Percentiles rank a stretch among this genome's conserved stretches.
These are phyloP conservation scores for Medicago arabica DNA, from an alignment of 306 rosid species.

Conservation along the genomic window DNA sequence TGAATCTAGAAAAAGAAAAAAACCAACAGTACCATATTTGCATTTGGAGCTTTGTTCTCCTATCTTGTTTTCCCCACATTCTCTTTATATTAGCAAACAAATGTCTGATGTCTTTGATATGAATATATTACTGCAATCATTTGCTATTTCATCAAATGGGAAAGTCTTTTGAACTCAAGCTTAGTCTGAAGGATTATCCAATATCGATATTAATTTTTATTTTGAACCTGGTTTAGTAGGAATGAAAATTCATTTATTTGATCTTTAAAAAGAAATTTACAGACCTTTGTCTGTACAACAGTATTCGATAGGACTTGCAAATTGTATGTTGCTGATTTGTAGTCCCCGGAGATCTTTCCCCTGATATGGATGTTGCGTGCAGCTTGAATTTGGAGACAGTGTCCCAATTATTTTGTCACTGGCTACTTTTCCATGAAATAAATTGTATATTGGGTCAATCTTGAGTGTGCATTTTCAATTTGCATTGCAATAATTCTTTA, in stretches of 20 bases:
- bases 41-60: background rate
- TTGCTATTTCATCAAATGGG: constrained; percentile 3
- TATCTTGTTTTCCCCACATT: background rate
- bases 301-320: constrained; percentile 1
- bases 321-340: background rate
- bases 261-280: constrained; percentile 3
- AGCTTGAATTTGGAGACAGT: background rate
- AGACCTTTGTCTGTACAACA: constrained; percentile 13
- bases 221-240: constrained; percentile 22
- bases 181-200: constrained; percentile 25
- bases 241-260: constrained; percentile 8
- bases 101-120: constrained; percentile 11
- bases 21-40: background rate
- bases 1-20: background rate
- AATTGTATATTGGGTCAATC: constrained; percentile 27
- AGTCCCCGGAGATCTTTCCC: background rate
- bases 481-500: background rate
- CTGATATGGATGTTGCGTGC: background rate
- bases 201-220: constrained; percentile 33
- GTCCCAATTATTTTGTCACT: constrained; percentile 9
- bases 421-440: constrained; percentile 9
- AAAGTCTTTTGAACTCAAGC: constrained; percentile 5
- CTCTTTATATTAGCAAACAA: background rate
- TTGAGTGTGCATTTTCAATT: constrained; percentile 20
- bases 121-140: constrained; percentile 17